These are phyloP conservation scores for Dactylellina sp. DNA, from an alignment of 2,329 filamentous ascomycete species.

Conservation along the genomic window DNA sequence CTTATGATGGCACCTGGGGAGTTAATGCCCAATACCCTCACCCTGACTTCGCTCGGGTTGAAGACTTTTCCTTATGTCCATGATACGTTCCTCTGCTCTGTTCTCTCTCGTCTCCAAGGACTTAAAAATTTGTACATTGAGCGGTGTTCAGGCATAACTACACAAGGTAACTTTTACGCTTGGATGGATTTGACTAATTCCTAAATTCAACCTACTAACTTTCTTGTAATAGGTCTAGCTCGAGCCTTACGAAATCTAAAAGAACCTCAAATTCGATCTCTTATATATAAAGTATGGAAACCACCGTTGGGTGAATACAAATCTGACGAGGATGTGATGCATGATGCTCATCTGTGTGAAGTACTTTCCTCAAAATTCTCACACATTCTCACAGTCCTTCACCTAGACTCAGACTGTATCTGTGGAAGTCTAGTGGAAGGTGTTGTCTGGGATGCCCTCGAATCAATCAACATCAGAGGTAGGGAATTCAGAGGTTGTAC, in stretches of 20 bases:
- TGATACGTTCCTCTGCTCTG: slow-evolving; percentile 13
- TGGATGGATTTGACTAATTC: no score
- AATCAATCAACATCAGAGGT: slow-evolving; percentile 12
- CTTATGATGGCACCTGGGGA: slow-evolving; percentile 3
- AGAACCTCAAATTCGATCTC: slow-evolving; percentile 2
- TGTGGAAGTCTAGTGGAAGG: slow-evolving; percentile 38
- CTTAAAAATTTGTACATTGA: slow-evolving; percentile 32
- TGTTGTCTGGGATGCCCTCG: slow-evolving; percentile 19
- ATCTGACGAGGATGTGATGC: background rate
- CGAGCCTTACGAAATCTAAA: slow-evolving; percentile 11
- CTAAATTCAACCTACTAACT: slow-evolving; percentile 12
- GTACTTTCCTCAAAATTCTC: slow-evolving; percentile 26
- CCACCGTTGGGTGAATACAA: background rate
- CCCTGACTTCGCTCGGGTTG: slow-evolving; percentile 29
- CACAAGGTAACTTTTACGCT: slow-evolving; percentile 21
- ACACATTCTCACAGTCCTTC: slow-evolving; percentile 14
- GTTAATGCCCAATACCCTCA: background rate
- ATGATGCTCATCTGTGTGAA: slow-evolving; percentile 28
- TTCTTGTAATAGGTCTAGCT: slow-evolving; percentile 22
- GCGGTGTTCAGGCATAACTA: slow-evolving; percentile 26
- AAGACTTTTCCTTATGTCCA: slow-evolving; percentile 28
- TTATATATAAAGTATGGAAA: slow-evolving; percentile 13
- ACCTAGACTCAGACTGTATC: slow-evolving; percentile 6
- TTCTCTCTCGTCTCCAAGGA: slow-evolving; percentile 8
- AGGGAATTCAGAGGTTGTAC: slow-evolving; percentile 23